Evolutionary conservation across 2,329 filamentous ascomycete species (phyloP).

Genomic region (Paracorniculantispora psalliotae): DNA sequence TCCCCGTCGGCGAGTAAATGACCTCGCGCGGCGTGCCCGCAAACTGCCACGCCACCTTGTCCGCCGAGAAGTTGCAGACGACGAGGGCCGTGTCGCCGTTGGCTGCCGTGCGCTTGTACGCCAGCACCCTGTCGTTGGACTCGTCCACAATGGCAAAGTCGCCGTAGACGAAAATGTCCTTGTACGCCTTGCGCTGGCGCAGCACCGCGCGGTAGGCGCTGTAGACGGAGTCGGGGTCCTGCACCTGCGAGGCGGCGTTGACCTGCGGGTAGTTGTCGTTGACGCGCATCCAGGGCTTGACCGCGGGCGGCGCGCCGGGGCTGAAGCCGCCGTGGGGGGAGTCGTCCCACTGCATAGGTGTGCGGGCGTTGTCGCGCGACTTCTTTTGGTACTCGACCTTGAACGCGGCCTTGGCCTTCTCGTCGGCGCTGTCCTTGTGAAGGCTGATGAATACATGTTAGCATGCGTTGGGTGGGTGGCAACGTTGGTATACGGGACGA

Average conservation of each 20-base stretch:
- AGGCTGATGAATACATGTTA: constrained; percentile 22
- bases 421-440: constrained; percentile 34
- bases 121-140: constrained; percentile 31
- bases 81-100: constrained; percentile 30
- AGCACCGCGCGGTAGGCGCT: constrained; percentile 58
- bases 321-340: constrained; percentile 61
- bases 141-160: constrained; percentile 39
- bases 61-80: constrained; percentile 34
- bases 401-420: constrained; percentile 31
- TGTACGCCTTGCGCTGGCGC: constrained; percentile 53
- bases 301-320: constrained; percentile 25
- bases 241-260: constrained; percentile 55
- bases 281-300: constrained; percentile 64
- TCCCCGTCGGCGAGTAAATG: constrained; percentile 29
- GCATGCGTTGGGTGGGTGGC: too few relatives aligned
- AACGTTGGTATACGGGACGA: too few relatives aligned
- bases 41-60: constrained; percentile 28
- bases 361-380: constrained; percentile 64
- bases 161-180: constrained; percentile 63
- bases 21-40: constrained; percentile 27
- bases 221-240: constrained; percentile 47
- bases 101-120: constrained; percentile 31
- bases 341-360: constrained; percentile 68
- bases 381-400: constrained; percentile 49
- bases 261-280: constrained; percentile 58